Evolutionary conservation across 2,329 filamentous ascomycete genomes (phyloP).

Genomic region (Scorias spongiosa): DNA sequence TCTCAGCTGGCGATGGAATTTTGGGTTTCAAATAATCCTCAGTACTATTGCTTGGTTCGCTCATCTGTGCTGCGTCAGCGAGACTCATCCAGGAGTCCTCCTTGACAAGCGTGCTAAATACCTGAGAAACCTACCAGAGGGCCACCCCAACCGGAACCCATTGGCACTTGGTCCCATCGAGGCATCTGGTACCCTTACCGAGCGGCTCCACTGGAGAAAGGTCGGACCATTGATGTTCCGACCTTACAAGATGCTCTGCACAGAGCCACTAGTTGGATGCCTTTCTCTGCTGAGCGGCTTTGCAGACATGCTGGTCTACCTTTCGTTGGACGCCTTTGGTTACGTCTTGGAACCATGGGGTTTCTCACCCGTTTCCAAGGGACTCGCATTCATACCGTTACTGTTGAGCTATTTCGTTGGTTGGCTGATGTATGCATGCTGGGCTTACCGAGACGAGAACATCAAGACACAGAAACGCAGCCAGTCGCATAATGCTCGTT

Average conservation of each 20-base stretch:
- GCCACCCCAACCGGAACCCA: conserved; percentile 27
- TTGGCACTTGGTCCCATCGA: conserved; percentile 63
- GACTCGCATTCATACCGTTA: conserved; percentile 43
- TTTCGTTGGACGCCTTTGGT: conserved; percentile 57
- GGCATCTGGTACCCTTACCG: conserved; percentile 27
- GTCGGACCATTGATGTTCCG: conserved; percentile 39
- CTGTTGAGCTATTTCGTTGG: conserved; percentile 51
- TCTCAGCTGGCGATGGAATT: conserved; percentile 58
- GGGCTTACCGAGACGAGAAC: conserved; percentile 29
- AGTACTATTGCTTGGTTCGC: conserved; percentile 52
- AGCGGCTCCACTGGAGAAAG: conserved; percentile 25
- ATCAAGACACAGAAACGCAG: conserved; percentile 25
- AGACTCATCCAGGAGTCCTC: conserved; percentile 61
- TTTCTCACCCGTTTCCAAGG: conserved; percentile 42
- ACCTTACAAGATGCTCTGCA: conserved; percentile 58
- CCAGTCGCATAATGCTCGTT: conserved; percentile 23
- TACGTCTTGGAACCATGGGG: conserved; percentile 49
- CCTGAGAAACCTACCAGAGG: conserved; percentile 33
- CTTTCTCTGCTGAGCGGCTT: conserved; percentile 59
- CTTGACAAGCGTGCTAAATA: conserved; percentile 63
- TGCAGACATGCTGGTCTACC: conserved; percentile 62
- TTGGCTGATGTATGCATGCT: conserved; percentile 43
- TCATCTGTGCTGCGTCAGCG: conserved; percentile 44
- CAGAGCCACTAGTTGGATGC: conserved; percentile 57
- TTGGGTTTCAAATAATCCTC: conserved; percentile 76